phyloP scores from a whole-genome alignment of 2,329 filamentous ascomycete genomes.

The Thielaviopsis ethacetica region DNA sequence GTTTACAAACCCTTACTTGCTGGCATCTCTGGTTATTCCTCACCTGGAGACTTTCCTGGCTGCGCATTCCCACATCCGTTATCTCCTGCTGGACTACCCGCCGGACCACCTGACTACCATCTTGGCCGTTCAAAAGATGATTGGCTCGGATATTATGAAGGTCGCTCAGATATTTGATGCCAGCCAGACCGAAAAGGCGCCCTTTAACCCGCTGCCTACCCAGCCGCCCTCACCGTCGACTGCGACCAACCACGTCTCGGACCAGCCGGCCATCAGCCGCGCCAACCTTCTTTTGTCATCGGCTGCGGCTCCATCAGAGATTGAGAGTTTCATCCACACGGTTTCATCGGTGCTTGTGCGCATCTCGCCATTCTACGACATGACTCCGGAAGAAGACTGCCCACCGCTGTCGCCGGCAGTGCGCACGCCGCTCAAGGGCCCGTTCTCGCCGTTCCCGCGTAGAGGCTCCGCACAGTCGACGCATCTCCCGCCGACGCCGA shows the following conservation, averaged over 20 bases:
- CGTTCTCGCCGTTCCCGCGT: slow-evolving; percentile 19
- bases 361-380: slow-evolving; percentile 18
- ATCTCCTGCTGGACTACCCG: slow-evolving; percentile 44
- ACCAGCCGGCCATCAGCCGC: slow-evolving; percentile 26
- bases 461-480: slow-evolving; percentile 7
- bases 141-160: slow-evolving; percentile 40
- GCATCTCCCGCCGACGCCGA: slow-evolving; percentile 2
- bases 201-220: slow-evolving; percentile 8
- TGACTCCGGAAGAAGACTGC: background rate
- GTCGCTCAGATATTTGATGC: slow-evolving; percentile 39
- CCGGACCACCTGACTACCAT: slow-evolving; percentile 39
- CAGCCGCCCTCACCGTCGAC: slow-evolving; percentile 15
- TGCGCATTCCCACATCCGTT: slow-evolving; percentile 33
- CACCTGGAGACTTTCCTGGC: slow-evolving; percentile 44
- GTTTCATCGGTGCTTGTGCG: slow-evolving; percentile 33
- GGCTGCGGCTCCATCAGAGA: slow-evolving; percentile 35
- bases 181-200: slow-evolving; percentile 16
- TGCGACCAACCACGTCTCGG: slow-evolving; percentile 17
- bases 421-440: slow-evolving; percentile 18
- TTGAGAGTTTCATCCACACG: slow-evolving; percentile 34
- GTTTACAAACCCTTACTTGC: slow-evolving; percentile 34
- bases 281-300: slow-evolving; percentile 42
- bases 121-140: slow-evolving; percentile 38
- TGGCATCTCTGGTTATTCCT: slow-evolving; percentile 42
- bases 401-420: slow-evolving; percentile 12